Conservation (phyloP, 495 filamentous ascomycete species). For the Glonium stellatum region DNA sequence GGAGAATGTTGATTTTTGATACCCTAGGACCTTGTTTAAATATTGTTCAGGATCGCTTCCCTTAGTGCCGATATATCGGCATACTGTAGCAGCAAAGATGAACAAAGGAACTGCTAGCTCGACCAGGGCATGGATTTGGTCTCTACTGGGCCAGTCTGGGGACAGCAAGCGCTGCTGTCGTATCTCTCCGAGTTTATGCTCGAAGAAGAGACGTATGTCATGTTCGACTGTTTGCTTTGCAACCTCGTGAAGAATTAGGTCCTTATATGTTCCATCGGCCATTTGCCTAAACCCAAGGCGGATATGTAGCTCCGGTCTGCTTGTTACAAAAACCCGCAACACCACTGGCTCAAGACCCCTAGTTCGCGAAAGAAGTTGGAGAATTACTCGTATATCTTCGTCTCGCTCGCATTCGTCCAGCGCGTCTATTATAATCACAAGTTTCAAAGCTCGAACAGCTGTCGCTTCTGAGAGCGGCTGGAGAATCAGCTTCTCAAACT, state of each 20-base stretch:
- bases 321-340: conserved; percentile 33
- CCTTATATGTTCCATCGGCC: conserved; percentile 8
- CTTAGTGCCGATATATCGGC: conserved; percentile 15
- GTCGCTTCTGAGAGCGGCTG: conserved; percentile 9
- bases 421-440: conserved; percentile 33
- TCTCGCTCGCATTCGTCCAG: conserved; percentile 33
- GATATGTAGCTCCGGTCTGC: conserved; percentile 34
- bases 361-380: conserved; percentile 27
- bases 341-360: conserved; percentile 15
- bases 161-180: not conserved
- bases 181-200: conserved; percentile 9
- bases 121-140: conserved; percentile 30
- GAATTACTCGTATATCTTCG: conserved; percentile 23
- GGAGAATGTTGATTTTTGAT: conserved; percentile 1
- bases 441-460: not conserved
- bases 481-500: conserved; percentile 16
- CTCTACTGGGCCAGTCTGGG: conserved; percentile 38
- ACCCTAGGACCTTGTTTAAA: conserved; percentile 11
- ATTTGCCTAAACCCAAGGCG: conserved; percentile 20
- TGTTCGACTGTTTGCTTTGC: conserved; percentile 27
- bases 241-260: conserved; percentile 34
- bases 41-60: conserved; percentile 9
- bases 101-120: conserved; percentile 34
- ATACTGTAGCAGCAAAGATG: conserved; percentile 24
- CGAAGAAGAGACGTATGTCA: conserved; percentile 35